Evolutionary conservation across 202 grass and related monocot species (phyloP), one percentile per base, ranked within the genome.

Genomic region (Panicum hallii): DNA sequence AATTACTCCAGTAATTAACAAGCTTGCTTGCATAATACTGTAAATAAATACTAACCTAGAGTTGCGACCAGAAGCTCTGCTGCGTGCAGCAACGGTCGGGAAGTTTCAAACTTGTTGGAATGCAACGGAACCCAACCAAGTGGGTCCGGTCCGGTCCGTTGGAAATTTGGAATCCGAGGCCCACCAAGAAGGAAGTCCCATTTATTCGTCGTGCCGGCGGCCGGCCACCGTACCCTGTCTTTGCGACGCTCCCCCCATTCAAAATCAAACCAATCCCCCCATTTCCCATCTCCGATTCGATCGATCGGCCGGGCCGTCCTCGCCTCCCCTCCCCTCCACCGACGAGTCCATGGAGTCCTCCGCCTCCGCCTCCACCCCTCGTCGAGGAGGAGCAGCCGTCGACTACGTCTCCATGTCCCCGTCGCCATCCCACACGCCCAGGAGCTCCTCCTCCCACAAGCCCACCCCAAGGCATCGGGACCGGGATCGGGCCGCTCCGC

Each of bases 371-470:
- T 9, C 64, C 44, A 38, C 69, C 80, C 44, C 84, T 74, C 71
- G 71, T 12, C 84, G 84, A 54, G 71, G 71, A 34, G 58, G 83
- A 77, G 66, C 54, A 3, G 52, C 43, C 19, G 26, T 16, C 42
- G 34, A 76, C 38, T 79, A 81, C 77, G 63, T 85, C 28, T 63
- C 82, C 80, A 83, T 87, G 73, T 70, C 68, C n/a, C 79, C 85
- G 1, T 86, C 84, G 22, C 84, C 84, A 5, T 63, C 85, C 54
- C 79, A 78, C 73, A 88, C 73, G 72, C 86, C 79, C 22, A 80
- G 79, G 73, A 70, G 73, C 72, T 9, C 79, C 67, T 63, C 71
- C 79, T 30, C 77, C 16, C 60, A 47, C 44, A 79, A 63, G 60
- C 30, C 75, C 42, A 30, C 42, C 58, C 10, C 75, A 91, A 86